Base-by-base conservation (phyloP, 225 moss, liverwort and hornwort genomes). In the Thuidium tamariscinum region DNA sequence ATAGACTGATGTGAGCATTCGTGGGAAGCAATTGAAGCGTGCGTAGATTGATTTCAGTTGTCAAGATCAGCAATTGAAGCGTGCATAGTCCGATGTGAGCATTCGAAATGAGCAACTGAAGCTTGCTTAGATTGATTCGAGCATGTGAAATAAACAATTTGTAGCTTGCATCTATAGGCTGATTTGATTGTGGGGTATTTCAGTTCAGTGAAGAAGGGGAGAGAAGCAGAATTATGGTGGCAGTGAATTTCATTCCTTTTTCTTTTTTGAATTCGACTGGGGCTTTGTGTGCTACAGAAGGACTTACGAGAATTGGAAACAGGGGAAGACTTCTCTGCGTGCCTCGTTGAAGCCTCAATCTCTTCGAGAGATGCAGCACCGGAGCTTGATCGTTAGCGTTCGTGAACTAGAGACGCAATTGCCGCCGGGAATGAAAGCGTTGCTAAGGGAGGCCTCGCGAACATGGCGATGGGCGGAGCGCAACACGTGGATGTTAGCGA, bases 391-490 rank as follows among this genome's bases (percentile, higher is more conserved):
- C 41, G 49, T 87, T 85, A 56, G 60, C 21, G 1, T 83, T n/a
- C 62, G 79, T 29, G 85, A 60, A 46, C 66, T 81, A 25, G 85
- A 84, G 84, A 54, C 67, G 46, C 79, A 79, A 34, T 82, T 91
- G 39, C 79, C 89, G 6, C 89, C 82, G 60, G 91, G 84, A 54
- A 92, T 93, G 93, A 93, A 81, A 90, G 49, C 46, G 54, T 13
- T 92, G 54, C 56, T 87, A 5, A 84, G 86, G 42, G 93, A 93
- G 83, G 83, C 90, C 41, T 88, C 90, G 88, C 86, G 91, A 78
- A 92, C 89, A 17, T 92, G 91, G 93, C 83, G 87, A 64, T 91
- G 91, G 93, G 89, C 76, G 66, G 93, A 88, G 83, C 37, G 88
- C 79, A 93, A 92, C 79, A 88, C 84, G 0, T 91, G 91, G 93